Percentiles rank a stretch among this genome's conserved stretches.
Conservation (phyloP, 2,329 filamentous ascomycete genomes). For the Rachicladosporium sp. region DNA sequence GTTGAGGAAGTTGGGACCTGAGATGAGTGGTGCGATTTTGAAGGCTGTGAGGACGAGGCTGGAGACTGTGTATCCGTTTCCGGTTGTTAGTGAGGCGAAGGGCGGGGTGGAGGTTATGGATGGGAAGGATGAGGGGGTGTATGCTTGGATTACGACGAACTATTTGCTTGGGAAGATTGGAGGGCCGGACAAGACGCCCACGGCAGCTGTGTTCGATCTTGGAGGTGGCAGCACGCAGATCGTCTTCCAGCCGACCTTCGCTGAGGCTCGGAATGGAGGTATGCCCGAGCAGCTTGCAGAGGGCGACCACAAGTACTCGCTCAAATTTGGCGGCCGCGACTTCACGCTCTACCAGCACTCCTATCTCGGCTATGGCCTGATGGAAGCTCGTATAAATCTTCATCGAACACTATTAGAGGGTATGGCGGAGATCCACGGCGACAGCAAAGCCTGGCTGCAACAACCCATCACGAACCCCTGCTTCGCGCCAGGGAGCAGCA, state of each 20-base stretch:
- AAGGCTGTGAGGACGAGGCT: constrained; percentile 71
- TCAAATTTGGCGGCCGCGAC: constrained; percentile 77
- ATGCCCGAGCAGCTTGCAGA: constrained; percentile 76
- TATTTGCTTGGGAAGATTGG: constrained; percentile 97
- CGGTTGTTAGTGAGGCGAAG: constrained; percentile 73
- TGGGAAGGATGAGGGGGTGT: constrained; percentile 91
- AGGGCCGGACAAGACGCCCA: constrained; percentile 75
- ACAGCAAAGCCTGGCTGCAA: constrained; percentile 52
- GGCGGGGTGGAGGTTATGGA: constrained; percentile 95
- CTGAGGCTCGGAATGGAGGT: constrained; percentile 56
- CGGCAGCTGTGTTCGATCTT: constrained; percentile 89
- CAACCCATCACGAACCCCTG: constrained; percentile 71
- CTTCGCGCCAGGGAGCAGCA: constrained; percentile 67
- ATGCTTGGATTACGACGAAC: constrained; percentile 98
- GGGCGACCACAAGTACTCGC: constrained; percentile 90
- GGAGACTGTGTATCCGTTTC: constrained; percentile 86
- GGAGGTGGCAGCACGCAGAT: constrained; percentile 97
- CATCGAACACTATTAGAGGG: constrained; percentile 65
- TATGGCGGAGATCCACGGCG: constrained; percentile 46
- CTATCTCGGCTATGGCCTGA: constrained; percentile 90
- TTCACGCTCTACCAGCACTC: constrained; percentile 97
- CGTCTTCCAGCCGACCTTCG: constrained; percentile 93
- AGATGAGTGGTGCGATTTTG: constrained; percentile 73
- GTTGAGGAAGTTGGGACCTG: constrained; percentile 69
- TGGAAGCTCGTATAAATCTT: constrained; percentile 82